Conservation (phyloP, 768 basidiomycete genomes). For the Fomitopsis pulvina region DNA sequence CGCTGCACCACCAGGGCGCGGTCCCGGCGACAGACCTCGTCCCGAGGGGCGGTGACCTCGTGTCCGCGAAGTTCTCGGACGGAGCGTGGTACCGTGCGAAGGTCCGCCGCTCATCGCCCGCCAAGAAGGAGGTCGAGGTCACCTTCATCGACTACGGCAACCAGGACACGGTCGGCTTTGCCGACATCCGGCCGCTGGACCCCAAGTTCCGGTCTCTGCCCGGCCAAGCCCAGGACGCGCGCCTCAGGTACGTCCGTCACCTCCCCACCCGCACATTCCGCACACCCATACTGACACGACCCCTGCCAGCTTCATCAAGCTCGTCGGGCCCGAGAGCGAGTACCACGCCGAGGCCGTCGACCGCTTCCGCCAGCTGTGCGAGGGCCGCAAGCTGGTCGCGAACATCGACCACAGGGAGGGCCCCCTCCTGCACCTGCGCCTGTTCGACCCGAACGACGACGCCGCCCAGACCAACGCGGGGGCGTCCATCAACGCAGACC, state of each 20-base stretch:
- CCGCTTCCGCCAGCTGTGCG: slow-evolving; percentile 78
- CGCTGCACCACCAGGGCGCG: slow-evolving; percentile 71
- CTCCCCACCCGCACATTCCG: slow-evolving; percentile 1
- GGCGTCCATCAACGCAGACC: slow-evolving; percentile 82
- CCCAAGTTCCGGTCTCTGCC: slow-evolving; percentile 83
- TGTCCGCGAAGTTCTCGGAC: slow-evolving; percentile 92
- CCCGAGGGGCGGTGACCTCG: slow-evolving; percentile 82
- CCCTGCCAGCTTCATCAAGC: slow-evolving; percentile 72
- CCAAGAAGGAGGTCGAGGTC: slow-evolving; percentile 93
- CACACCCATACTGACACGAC: neutral
- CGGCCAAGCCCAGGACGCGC: slow-evolving; percentile 92
- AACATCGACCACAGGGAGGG: slow-evolving; percentile 88
- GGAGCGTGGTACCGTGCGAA: slow-evolving; percentile 95
- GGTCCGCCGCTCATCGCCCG: slow-evolving; percentile 76
- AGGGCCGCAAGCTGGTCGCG: slow-evolving; percentile 95
- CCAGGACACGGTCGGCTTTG: slow-evolving; percentile 79
- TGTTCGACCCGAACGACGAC: slow-evolving; percentile 85
- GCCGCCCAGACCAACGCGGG: slow-evolving; percentile 58
- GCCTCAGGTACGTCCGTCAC: slow-evolving; percentile 56
- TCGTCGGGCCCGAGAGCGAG: slow-evolving; percentile 76
- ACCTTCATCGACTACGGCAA: slow-evolving; percentile 96
- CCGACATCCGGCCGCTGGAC: slow-evolving; percentile 85
- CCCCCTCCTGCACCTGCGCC: slow-evolving; percentile 72
- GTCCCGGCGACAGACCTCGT: slow-evolving; percentile 59
- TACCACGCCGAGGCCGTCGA: slow-evolving; percentile 82